Percentiles rank a stretch among this genome's conserved stretches.
phyloP scores from a whole-genome alignment of 1,284 basidiomycete genomes.

The Pyrrhoderma noxium region DNA sequence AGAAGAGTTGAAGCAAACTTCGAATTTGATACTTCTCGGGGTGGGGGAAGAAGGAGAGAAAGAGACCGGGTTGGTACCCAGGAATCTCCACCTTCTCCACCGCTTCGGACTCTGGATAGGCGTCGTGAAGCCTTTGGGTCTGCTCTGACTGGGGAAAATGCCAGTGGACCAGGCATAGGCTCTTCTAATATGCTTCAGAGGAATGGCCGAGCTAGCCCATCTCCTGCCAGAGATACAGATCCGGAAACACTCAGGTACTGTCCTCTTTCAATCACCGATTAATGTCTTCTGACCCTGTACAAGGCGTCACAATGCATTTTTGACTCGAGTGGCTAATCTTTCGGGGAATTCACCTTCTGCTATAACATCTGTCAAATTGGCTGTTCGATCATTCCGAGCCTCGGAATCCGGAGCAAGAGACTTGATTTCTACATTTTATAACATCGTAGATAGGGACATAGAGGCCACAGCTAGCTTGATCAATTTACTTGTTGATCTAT shows the following conservation, averaged over 20 bases:
- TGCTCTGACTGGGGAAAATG: conserved; percentile 47
- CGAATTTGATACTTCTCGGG: conserved; percentile 55
- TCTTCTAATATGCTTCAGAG: conserved; percentile 24
- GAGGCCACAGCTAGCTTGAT: conserved; percentile 76
- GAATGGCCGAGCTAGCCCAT: conserved; percentile 36
- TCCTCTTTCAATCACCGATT: conserved; percentile 15
- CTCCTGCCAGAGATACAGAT: conserved; percentile 45
- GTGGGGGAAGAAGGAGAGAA: conserved; percentile 35
- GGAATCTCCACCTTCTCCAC: conserved; percentile 35
- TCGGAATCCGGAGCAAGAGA: conserved; percentile 80
- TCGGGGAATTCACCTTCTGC: conserved; percentile 69
- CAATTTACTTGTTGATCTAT: conserved; percentile 69
- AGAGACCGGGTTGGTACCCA: conserved; percentile 25
- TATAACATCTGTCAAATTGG: conserved; percentile 69
- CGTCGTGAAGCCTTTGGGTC: conserved; percentile 61
- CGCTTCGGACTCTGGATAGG: conserved; percentile 27
- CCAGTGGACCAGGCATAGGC: conserved; percentile 20
- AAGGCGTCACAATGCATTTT: conserved; percentile 66
- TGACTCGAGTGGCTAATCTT: conserved; percentile 60
- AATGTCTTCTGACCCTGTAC: conserved; percentile 1
- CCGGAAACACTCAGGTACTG: conserved; percentile 48
- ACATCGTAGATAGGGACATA: conserved; percentile 70
- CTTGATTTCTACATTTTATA: conserved; percentile 83
- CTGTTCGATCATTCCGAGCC: conserved; percentile 72
- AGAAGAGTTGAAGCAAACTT: conserved; percentile 78